Evolutionary conservation across 2,329 filamentous ascomycete genomes (phyloP).

Genomic region (Fusarium sp.): DNA sequence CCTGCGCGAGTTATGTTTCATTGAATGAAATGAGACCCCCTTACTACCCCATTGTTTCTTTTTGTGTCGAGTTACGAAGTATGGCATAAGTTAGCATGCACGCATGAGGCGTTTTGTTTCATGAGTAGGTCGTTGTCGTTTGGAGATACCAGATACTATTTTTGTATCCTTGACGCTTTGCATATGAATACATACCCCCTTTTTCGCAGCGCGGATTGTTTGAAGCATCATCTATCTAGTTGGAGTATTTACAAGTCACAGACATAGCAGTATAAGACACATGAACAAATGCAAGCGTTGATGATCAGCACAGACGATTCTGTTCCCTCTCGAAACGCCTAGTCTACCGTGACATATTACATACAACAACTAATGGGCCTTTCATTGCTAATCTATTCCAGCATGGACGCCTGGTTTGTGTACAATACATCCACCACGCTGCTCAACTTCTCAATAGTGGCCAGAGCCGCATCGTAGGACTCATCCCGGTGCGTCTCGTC

Average conservation of each 20-base stretch:
- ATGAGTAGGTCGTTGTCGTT: conserved; percentile 30
- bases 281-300: conserved; percentile 31
- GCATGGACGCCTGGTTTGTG: conserved; percentile 94
- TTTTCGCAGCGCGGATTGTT: conserved; percentile 9
- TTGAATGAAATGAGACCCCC: conserved; percentile 26
- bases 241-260: conserved; percentile 22
- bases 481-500: conserved; percentile 95
- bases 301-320: conserved; percentile 45
- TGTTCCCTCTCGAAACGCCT: conserved; percentile 51
- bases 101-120: conserved; percentile 45
- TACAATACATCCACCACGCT: conserved; percentile 98
- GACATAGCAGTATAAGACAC: conserved; percentile 16
- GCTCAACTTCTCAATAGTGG: conserved; percentile 96
- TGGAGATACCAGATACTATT: conserved; percentile 43
- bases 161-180: conserved; percentile 34
- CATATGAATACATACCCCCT: conserved; percentile 26
- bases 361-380: conserved; percentile 47
- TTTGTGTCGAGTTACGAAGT: conserved; percentile 38
- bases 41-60: conserved; percentile 4
- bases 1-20: conserved; percentile 52
- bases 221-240: conserved; percentile 8
- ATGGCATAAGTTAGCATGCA: conserved; percentile 39
- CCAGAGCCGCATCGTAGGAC: conserved; percentile 92
- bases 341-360: conserved; percentile 53
- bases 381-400: conserved; percentile 75